phyloP scores from a whole-genome alignment of 192 early-diverging fungal species.

The Backusella morwellensis region DNA sequence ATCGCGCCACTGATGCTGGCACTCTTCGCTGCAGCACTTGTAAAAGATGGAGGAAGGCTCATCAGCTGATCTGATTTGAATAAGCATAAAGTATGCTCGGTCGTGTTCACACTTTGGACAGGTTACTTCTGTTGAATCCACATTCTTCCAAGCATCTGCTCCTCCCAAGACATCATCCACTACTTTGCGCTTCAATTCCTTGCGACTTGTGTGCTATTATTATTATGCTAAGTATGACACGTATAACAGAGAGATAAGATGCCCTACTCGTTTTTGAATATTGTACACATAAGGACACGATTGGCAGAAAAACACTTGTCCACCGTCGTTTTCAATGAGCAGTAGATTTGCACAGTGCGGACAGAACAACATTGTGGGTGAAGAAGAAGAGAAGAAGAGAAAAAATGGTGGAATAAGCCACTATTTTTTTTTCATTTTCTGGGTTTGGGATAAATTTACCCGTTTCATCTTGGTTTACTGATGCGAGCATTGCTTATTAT shows the following conservation, averaged over 20 bases:
- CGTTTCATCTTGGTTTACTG: no score
- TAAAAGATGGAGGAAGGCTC: constrained; percentile 95
- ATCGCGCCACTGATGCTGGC: constrained; percentile 72
- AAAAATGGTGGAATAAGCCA: not conserved
- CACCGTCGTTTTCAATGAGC: constrained; percentile 64
- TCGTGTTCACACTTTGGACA: constrained; percentile 72
- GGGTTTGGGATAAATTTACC: no score
- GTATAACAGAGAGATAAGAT: not conserved
- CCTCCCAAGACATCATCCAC: constrained; percentile 95
- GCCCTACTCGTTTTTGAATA: constrained; percentile 55
- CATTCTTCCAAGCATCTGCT: constrained; percentile 86
- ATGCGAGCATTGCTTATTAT: no score
- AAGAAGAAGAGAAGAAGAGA: not conserved
- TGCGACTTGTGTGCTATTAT: constrained; percentile 56
- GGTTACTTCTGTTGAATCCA: constrained; percentile 62
- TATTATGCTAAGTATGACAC: not conserved
- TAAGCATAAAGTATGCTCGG: constrained; percentile 79
- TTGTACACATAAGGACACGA: constrained; percentile 86
- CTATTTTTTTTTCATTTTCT: not conserved
- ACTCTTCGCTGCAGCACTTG: constrained; percentile 73
- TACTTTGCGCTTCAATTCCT: constrained; percentile 73
- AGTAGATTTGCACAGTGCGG: constrained; percentile 86
- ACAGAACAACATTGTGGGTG: constrained; percentile 77
- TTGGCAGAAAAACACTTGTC: constrained; percentile 74
- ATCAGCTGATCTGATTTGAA: constrained; percentile 93